Percentiles rank a stretch among this genome's conserved stretches.
These are phyloP conservation scores for Fennellomyces sp. DNA, from an alignment of 371 early-diverging fungal genomes.

Conservation along the genomic window DNA sequence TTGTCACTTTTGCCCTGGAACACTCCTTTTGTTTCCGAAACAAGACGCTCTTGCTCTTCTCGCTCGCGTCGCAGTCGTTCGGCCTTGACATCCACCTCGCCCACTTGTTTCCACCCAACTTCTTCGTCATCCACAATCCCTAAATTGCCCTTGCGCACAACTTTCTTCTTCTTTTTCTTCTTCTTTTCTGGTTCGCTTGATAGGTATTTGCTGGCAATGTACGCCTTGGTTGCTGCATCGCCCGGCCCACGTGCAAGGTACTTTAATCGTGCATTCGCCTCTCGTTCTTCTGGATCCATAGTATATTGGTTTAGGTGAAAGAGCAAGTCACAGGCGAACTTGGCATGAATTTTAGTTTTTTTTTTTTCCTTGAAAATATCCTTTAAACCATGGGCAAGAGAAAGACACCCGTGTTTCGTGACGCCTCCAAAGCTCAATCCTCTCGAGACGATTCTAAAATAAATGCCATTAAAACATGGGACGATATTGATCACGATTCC, in stretches of 20 bases:
- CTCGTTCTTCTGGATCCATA: slow-evolving; percentile 34
- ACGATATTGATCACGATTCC: slow-evolving; percentile 81
- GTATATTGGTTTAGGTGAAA: no score
- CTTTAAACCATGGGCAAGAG: slow-evolving; percentile 43
- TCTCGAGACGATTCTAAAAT: slow-evolving; percentile 31
- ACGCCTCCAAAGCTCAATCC: neutral
- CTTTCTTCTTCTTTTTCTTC: slow-evolving; percentile 25
- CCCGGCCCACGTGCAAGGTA: slow-evolving; percentile 50
- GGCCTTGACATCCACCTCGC: slow-evolving; percentile 24
- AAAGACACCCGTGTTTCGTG: slow-evolving; percentile 43
- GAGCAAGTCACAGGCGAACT: neutral
- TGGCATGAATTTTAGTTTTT: slow-evolving; percentile 5
- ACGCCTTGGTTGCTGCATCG: slow-evolving; percentile 50
- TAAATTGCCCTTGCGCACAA: slow-evolving; percentile 48
- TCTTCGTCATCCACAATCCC: slow-evolving; percentile 65
- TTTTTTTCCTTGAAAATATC: neutral
- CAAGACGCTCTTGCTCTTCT: slow-evolving; percentile 5
- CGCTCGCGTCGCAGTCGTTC: slow-evolving; percentile 4
- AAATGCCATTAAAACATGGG: slow-evolving; percentile 73
- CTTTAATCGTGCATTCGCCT: slow-evolving; percentile 33
- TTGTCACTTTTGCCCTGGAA: slow-evolving; percentile 41
- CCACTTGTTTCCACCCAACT: slow-evolving; percentile 41
- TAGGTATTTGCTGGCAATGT: slow-evolving; percentile 51
- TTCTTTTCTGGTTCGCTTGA: slow-evolving; percentile 33
- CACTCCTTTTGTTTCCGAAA: slow-evolving; percentile 20